Percentiles rank a stretch among this genome's conserved stretches.
Conservation (phyloP, 768 basidiomycete genomes). For the Rhodotorula diobovata region DNA sequence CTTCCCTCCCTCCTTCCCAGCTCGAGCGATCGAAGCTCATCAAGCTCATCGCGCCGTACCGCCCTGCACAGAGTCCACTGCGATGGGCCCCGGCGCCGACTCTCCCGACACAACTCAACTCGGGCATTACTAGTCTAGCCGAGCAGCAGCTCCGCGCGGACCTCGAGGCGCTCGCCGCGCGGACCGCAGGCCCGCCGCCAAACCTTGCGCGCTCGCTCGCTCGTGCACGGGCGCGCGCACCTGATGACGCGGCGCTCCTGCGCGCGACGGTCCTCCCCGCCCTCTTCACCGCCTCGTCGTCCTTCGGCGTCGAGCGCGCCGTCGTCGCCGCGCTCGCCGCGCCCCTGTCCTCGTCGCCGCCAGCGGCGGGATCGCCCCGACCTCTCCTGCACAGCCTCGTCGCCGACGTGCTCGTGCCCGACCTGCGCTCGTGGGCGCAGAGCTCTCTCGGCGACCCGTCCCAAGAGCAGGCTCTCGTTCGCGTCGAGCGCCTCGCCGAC, state of each 20-base stretch:
- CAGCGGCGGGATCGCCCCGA: too few relatives aligned
- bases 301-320: slow-evolving; percentile 4
- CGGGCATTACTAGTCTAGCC: too few relatives aligned
- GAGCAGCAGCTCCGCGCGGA: background rate
- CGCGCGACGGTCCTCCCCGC: background rate
- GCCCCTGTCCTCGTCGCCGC: background rate
- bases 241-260: background rate
- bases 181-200: background rate
- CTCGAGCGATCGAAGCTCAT: background rate
- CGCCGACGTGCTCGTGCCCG: background rate
- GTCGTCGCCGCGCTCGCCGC: background rate
- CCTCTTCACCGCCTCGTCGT: background rate
- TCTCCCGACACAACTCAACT: background rate
- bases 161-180: background rate
- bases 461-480: background rate
- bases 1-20: too few relatives aligned
- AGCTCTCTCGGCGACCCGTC: background rate
- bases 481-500: slow-evolving; percentile 4
- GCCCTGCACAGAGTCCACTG: background rate
- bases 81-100: background rate
- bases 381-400: background rate
- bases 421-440: background rate
- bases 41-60: slow-evolving; percentile 4
- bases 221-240: too few relatives aligned
- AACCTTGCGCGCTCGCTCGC: slow-evolving; percentile 6